Conservation (phyloP, 2,329 filamentous ascomycete species). For the Penicillium sp. region DNA sequence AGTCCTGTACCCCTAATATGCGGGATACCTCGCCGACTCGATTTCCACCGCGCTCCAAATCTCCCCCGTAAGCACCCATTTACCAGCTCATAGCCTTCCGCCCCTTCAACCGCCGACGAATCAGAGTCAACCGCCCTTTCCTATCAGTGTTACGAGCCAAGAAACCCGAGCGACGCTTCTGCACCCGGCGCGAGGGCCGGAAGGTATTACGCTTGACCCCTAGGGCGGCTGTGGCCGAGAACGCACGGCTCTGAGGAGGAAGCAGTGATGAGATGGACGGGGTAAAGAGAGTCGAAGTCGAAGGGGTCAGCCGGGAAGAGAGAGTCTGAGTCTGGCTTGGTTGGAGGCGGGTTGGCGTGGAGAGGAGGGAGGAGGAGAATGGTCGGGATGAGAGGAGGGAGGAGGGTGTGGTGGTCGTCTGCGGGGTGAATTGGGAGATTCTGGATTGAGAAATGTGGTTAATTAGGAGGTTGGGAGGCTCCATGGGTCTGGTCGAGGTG, state of each 20-base stretch:
- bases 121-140: conserved; percentile 58
- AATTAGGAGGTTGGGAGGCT: conserved; percentile 11
- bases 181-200: conserved; percentile 61
- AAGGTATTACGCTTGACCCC: conserved; percentile 57
- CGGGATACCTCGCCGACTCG: not conserved
- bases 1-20: not conserved
- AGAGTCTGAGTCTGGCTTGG: conserved; percentile 46
- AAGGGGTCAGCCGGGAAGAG: conserved; percentile 16
- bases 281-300: conserved; percentile 20
- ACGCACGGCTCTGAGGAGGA: conserved; percentile 41
- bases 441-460: conserved; percentile 2
- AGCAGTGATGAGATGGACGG: conserved; percentile 25
- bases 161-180: conserved; percentile 66
- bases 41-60: not conserved
- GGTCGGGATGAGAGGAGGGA: conserved; percentile 42
- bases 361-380: conserved; percentile 46
- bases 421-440: conserved; percentile 24
- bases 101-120: conserved; percentile 58
- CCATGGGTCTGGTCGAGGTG: conserved; percentile 2
- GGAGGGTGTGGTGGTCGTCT: conserved; percentile 32
- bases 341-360: conserved; percentile 29
- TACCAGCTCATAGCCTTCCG: conserved; percentile 59
- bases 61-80: not conserved
- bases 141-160: conserved; percentile 56
- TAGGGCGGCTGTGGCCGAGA: conserved; percentile 51